These are phyloP conservation scores for Wickerhamiella siamensis DNA, from an alignment of 805 yeast species.

Conservation along the genomic window DNA sequence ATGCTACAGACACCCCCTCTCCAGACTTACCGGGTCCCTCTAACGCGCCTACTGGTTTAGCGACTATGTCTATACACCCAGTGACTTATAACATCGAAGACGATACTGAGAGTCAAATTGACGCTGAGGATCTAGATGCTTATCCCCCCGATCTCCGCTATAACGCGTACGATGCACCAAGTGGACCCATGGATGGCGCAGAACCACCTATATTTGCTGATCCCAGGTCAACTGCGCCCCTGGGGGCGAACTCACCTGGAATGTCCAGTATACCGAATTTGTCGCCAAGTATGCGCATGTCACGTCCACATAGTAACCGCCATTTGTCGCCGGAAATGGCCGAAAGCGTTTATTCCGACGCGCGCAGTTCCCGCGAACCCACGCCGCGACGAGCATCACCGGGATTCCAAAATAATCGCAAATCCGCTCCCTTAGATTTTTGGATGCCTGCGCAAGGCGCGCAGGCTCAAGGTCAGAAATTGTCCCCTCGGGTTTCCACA, in stretches of 20 bases:
- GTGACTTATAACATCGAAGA: neutral
- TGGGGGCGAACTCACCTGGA: too few relatives aligned
- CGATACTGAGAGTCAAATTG: neutral
- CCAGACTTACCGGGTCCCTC: neutral
- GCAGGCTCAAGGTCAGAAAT: conserved; percentile 1
- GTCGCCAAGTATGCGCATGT: neutral
- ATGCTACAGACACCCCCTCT: neutral
- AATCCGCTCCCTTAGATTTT: neutral
- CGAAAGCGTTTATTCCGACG: neutral
- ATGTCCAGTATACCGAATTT: neutral
- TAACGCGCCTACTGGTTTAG: neutral
- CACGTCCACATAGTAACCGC: neutral
- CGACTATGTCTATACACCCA: neutral
- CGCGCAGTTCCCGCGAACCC: neutral
- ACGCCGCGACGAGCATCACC: neutral
- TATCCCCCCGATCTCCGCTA: too few relatives aligned
- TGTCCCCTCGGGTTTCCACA: neutral
- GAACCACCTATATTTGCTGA: neutral
- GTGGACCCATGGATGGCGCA: neutral
- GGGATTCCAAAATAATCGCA: neutral
- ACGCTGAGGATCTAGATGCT: too few relatives aligned
- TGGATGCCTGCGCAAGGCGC: neutral
- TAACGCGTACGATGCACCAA: neutral
- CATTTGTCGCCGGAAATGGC: neutral
- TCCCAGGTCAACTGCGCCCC: neutral